Evolutionary conservation across 306 rosid genomes (phyloP).

Genomic region (Luffa aegyptiaca): DNA sequence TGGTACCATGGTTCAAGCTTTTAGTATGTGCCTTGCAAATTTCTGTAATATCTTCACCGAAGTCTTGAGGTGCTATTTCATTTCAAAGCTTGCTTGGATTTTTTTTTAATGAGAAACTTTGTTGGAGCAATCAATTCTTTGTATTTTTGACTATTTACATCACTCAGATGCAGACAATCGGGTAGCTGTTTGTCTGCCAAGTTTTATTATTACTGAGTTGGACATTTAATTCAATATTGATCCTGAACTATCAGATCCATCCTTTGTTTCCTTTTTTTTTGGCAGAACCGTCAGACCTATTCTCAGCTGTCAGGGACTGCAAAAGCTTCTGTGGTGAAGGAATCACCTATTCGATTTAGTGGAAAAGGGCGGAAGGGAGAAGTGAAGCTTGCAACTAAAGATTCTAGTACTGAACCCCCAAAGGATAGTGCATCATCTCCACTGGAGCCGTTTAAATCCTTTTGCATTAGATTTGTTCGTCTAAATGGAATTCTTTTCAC

Average conservation of each 20-base stretch:
- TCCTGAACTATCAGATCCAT: not conserved
- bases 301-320: slow-evolving; percentile 53
- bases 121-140: not conserved
- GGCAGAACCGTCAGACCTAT: slow-evolving; percentile 83
- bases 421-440: slow-evolving; percentile 38
- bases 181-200: not conserved
- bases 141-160: not conserved
- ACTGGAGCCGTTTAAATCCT: slow-evolving; percentile 44
- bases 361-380: slow-evolving; percentile 65
- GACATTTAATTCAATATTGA: not conserved
- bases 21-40: not conserved
- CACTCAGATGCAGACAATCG: not conserved
- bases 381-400: slow-evolving; percentile 33
- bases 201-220: not conserved
- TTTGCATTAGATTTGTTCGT: slow-evolving; percentile 71
- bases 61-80: not conserved
- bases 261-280: not conserved
- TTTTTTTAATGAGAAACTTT: not conserved
- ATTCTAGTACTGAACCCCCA: slow-evolving; percentile 25
- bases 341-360: slow-evolving; percentile 31
- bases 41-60: not conserved
- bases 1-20: not conserved
- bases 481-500: slow-evolving; percentile 91
- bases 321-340: slow-evolving; percentile 46
- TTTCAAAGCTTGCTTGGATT: not conserved